These are phyloP conservation scores for Rhodotorula sphaerocarpa DNA, from an alignment of 768 basidiomycete species.

Conservation along the genomic window DNA sequence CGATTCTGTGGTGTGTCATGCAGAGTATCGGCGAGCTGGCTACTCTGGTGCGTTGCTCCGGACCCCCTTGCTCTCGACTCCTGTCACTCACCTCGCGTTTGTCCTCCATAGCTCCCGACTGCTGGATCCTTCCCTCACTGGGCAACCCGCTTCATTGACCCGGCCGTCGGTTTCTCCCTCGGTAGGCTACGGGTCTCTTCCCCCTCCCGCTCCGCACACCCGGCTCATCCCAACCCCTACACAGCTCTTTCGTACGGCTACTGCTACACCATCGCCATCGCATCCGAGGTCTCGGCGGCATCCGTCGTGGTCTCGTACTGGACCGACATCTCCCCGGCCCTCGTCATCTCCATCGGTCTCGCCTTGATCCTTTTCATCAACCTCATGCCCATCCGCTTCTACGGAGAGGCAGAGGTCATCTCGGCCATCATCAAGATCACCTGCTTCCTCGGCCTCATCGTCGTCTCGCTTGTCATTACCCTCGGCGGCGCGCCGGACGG, in stretches of 20 bases:
- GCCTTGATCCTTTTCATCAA: slow-evolving; percentile 54
- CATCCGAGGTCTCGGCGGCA: slow-evolving; percentile 44
- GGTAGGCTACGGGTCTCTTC: slow-evolving; percentile 44
- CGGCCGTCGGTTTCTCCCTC: slow-evolving; percentile 42
- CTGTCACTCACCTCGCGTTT: not conserved
- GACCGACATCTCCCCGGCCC: slow-evolving; percentile 14
- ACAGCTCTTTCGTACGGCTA: slow-evolving; percentile 40
- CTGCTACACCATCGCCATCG: slow-evolving; percentile 45
- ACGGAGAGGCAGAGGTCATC: slow-evolving; percentile 32
- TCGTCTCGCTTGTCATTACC: slow-evolving; percentile 42
- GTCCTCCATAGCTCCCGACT: slow-evolving; percentile 18
- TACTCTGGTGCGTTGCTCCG: slow-evolving; percentile 27
- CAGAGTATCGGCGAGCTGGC: slow-evolving; percentile 37
- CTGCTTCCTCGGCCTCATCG: slow-evolving; percentile 41
- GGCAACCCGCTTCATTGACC: slow-evolving; percentile 37
- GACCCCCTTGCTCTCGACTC: not conserved
- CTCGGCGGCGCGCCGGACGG: slow-evolving; percentile 55
- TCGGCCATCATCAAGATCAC: slow-evolving; percentile 37
- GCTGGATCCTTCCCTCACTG: slow-evolving; percentile 40
- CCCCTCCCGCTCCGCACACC: not conserved
- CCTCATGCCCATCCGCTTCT: slow-evolving; percentile 56
- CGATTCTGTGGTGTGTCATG: slow-evolving; percentile 45
- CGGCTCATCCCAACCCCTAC: slow-evolving; percentile 43
- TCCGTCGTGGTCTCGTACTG: slow-evolving; percentile 38
- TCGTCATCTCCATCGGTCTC: slow-evolving; percentile 52